Percentiles rank a stretch among this genome's conserved stretches.
Conservation (phyloP, 305 asterid genomes). For the Plantago rigida region DNA sequence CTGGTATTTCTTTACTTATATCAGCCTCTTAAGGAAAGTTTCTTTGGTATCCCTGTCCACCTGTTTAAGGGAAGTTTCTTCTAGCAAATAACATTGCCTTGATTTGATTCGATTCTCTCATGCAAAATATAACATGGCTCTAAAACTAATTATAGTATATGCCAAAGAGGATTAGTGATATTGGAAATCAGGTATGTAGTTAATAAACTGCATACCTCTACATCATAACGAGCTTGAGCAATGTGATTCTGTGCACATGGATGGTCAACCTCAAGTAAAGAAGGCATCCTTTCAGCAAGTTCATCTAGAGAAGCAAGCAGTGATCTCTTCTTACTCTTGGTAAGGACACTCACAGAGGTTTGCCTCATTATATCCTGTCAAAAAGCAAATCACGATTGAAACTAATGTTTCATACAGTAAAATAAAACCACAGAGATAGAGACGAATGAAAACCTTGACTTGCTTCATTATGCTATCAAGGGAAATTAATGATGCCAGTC, state of each 20-base stretch:
- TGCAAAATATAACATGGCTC: constrained; percentile 2
- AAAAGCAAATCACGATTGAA: constrained; percentile 14
- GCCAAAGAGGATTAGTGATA: constrained; percentile 13
- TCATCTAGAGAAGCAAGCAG: constrained; percentile 70
- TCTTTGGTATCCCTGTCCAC: too few species aligned
- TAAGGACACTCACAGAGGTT: constrained; percentile 52
- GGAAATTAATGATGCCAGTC: constrained; percentile 87
- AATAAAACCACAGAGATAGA: constrained; percentile 3
- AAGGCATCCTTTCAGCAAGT: constrained; percentile 87
- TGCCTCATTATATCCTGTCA: constrained; percentile 79
- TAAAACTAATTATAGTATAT: neutral
- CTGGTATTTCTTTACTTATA: too few species aligned
- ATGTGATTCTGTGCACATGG: constrained; percentile 89
- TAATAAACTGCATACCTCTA: constrained; percentile 53
- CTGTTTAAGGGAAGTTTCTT: too few species aligned
- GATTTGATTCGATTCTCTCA: neutral
- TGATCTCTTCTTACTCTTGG: constrained; percentile 75
- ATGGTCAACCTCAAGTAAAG: constrained; percentile 88
- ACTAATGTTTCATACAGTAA: constrained; percentile 22
- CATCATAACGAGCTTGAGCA: constrained; percentile 67
- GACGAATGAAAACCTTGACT: constrained; percentile 56
- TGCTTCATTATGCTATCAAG: constrained; percentile 88
- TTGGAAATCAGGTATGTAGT: constrained; percentile 15
- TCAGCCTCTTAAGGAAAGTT: too few species aligned
- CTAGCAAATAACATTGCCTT: constrained; percentile 6